These are phyloP conservation scores for Scortechinia acanthostroma DNA, from an alignment of 2,329 filamentous ascomycete species.

Conservation along the genomic window DNA sequence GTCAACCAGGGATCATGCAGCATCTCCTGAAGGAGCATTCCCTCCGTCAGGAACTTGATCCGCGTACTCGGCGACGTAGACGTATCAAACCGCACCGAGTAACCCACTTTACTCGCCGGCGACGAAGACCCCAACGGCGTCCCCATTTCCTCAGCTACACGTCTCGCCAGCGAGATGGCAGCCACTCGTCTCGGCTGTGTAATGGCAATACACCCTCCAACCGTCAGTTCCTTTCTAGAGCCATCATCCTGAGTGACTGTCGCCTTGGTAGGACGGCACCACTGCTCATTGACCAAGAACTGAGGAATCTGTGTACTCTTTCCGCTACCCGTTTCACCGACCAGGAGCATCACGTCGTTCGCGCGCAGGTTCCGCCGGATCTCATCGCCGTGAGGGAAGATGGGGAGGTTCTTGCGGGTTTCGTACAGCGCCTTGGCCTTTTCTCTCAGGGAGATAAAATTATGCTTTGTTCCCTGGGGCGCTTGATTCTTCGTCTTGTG, in stretches of 20 bases:
- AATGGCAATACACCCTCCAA: not conserved
- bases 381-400: conserved; percentile 72
- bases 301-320: conserved; percentile 96
- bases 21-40: conserved; percentile 82
- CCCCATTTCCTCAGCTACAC: conserved; percentile 83
- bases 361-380: conserved; percentile 83
- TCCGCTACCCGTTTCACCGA: conserved; percentile 89
- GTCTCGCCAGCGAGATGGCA: conserved; percentile 78
- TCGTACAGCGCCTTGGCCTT: conserved; percentile 62
- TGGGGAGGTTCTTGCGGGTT: conserved; percentile 75
- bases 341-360: conserved; percentile 75
- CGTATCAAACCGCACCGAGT: conserved; percentile 89
- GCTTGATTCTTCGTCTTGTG: not conserved
- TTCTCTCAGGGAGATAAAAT: not conserved
- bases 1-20: conserved; percentile 86
- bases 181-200: conserved; percentile 77
- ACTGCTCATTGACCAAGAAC: conserved; percentile 80
- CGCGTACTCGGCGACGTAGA: conserved; percentile 75
- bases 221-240: not conserved
- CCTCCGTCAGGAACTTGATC: conserved; percentile 95
- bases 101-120: conserved; percentile 84
- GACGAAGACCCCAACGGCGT: conserved; percentile 40
- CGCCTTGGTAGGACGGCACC: conserved; percentile 85
- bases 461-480: not conserved
- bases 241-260: conserved; percentile 16